phyloP scores from a whole-genome alignment of 805 yeast genomes.

The Metschnikowia chrysomelidarum region DNA sequence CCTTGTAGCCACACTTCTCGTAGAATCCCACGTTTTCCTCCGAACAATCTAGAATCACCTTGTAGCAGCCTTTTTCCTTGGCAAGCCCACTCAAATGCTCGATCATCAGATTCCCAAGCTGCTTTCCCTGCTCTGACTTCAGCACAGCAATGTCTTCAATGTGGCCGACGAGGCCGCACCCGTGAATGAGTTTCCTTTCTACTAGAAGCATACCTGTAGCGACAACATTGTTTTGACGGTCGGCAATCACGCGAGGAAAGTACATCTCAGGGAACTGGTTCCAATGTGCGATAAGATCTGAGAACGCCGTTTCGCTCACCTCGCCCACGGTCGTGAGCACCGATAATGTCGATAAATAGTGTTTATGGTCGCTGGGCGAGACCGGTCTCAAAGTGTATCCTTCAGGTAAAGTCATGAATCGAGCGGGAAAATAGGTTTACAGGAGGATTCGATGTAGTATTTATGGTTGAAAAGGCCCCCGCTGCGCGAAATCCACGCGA shows the following conservation, averaged over 20 bases:
- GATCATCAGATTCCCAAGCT: slow-evolving; percentile 70
- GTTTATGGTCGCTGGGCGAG: slow-evolving; percentile 51
- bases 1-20: slow-evolving; percentile 76
- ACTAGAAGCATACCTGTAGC: slow-evolving; percentile 82
- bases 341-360: slow-evolving; percentile 59
- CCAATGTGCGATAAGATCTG: slow-evolving; percentile 59
- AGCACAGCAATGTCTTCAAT: slow-evolving; percentile 91
- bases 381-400: slow-evolving; percentile 68
- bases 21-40: slow-evolving; percentile 80
- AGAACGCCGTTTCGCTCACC: slow-evolving; percentile 51
- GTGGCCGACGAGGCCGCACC: slow-evolving; percentile 84
- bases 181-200: slow-evolving; percentile 82
- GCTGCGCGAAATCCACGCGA: too few species aligned
- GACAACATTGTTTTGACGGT: slow-evolving; percentile 53
- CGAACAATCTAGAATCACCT: slow-evolving; percentile 86
- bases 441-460: too few species aligned
- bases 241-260: slow-evolving; percentile 66
- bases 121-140: slow-evolving; percentile 73
- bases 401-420: slow-evolving; percentile 51
- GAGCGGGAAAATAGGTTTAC: too few species aligned
- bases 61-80: slow-evolving; percentile 67
- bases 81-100: slow-evolving; percentile 60
- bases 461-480: too few species aligned
- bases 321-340: slow-evolving; percentile 84
- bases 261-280: slow-evolving; percentile 49